Percentiles rank a stretch among this genome's conserved stretches.
Conservation (phyloP, 768 basidiomycete species). For the Sarcodon aspratus region DNA sequence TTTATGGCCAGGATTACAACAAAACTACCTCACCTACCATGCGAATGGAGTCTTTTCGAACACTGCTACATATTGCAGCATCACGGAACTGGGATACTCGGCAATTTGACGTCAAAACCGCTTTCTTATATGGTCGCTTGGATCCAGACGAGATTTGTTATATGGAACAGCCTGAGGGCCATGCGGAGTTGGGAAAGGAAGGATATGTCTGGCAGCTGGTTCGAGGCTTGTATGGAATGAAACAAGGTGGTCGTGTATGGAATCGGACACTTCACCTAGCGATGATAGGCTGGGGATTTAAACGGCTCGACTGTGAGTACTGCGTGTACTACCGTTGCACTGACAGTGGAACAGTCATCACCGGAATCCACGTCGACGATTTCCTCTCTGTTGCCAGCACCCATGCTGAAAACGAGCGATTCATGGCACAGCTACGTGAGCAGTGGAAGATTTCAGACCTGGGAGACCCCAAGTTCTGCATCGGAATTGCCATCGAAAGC, state of each 20-base stretch:
- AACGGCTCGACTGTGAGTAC: background rate
- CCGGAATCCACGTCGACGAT: slow-evolving; percentile 14
- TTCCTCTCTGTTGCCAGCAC: slow-evolving; percentile 1
- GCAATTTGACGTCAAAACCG: slow-evolving; percentile 30
- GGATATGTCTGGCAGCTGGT: slow-evolving; percentile 10
- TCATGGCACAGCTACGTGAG: slow-evolving; percentile 16
- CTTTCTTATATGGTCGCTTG: slow-evolving; percentile 28
- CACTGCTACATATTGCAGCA: slow-evolving; percentile 25
- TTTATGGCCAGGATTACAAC: slow-evolving; percentile 21
- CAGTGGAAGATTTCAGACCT: slow-evolving; percentile 24
- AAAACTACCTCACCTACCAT: slow-evolving; percentile 16
- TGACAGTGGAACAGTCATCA: slow-evolving; percentile 4
- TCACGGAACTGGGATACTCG: slow-evolving; percentile 21
- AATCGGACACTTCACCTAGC: slow-evolving; percentile 11
- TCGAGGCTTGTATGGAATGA: slow-evolving; percentile 24
- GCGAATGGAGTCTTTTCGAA: slow-evolving; percentile 3
- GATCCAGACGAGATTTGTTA: slow-evolving; percentile 28
- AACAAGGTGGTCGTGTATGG: slow-evolving; percentile 24
- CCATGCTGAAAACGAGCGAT: slow-evolving; percentile 15
- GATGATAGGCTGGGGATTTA: background rate
- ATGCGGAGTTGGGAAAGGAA: background rate
- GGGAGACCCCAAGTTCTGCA: slow-evolving; percentile 15
- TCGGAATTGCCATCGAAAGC: slow-evolving; percentile 26
- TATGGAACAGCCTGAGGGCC: slow-evolving; percentile 28
- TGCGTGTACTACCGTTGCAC: too few species aligned